Conservation (phyloP, 192 early-diverging fungal genomes). For the Entomortierella beljakovae region DNA sequence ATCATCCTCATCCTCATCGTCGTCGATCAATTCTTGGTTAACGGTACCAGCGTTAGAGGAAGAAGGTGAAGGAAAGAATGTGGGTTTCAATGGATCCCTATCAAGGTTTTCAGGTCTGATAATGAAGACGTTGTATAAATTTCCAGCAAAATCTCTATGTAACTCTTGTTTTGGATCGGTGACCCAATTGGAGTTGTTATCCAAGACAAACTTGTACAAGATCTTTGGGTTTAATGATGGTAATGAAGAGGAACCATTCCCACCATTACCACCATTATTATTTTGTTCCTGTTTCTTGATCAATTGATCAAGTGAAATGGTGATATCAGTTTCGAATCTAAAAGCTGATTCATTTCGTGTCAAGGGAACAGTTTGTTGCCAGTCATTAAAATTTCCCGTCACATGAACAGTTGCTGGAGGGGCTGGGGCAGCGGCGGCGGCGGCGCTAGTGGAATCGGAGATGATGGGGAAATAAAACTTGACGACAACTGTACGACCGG, state of each 20-base stretch:
- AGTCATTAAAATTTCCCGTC: constrained; percentile 42
- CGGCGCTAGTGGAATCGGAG: not conserved
- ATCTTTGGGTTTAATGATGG: constrained; percentile 13
- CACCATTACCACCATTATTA: not conserved
- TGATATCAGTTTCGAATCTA: constrained; percentile 22
- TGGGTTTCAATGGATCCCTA: not conserved
- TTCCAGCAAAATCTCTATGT: constrained; percentile 37
- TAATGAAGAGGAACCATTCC: not conserved
- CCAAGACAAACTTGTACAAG: constrained; percentile 50
- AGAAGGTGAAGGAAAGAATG: not conserved
- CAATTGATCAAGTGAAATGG: constrained; percentile 1
- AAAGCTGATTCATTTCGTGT: constrained; percentile 5
- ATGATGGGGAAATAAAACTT: constrained; percentile 15
- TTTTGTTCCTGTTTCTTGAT: constrained; percentile 5
- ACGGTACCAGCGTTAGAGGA: too few relatives aligned
- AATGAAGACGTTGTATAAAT: constrained; percentile 39
- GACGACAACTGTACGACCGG: constrained; percentile 4
- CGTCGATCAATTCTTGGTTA: not conserved
- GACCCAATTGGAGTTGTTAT: constrained; percentile 27
- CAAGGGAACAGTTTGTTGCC: constrained; percentile 32
- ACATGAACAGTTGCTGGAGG: constrained; percentile 29
- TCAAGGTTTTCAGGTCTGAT: not conserved
- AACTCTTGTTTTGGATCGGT: constrained; percentile 30
- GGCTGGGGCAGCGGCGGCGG: not conserved
- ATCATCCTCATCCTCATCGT: not conserved